Conservation (phyloP, 2,329 filamentous ascomycete species). For the Arthrobotrys megalospora region DNA sequence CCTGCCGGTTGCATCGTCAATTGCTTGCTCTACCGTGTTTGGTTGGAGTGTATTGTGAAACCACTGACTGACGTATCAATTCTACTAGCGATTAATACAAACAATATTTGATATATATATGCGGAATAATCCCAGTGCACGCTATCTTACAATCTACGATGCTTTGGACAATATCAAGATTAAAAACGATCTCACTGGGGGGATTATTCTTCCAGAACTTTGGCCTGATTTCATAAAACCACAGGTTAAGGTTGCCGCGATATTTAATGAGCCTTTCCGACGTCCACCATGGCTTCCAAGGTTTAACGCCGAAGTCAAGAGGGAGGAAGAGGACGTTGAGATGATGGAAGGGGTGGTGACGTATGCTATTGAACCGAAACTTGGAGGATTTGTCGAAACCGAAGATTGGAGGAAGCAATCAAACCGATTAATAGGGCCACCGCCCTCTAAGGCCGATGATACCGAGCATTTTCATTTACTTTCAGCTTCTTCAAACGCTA, state of each 20-base stretch:
- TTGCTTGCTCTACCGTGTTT: conserved; percentile 31
- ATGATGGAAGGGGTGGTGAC: conserved; percentile 51
- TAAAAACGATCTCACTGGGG: conserved; percentile 43
- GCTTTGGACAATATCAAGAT: conserved; percentile 45
- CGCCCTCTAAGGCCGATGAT: conserved; percentile 33
- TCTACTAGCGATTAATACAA: conserved; percentile 55
- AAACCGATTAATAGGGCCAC: conserved; percentile 35
- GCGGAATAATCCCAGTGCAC: conserved; percentile 41
- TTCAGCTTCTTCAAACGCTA: conserved; percentile 9
- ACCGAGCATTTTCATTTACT: conserved; percentile 23
- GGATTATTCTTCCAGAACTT: conserved; percentile 53
- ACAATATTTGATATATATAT: conserved; percentile 53
- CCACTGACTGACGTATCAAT: conserved; percentile 46
- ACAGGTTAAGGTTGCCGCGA: conserved; percentile 46
- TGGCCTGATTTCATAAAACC: conserved; percentile 57
- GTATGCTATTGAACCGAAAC: conserved; percentile 38
- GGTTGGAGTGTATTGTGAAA: conserved; percentile 47
- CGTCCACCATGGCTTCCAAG: conserved; percentile 38
- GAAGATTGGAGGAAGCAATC: conserved; percentile 40
- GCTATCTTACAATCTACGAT: conserved; percentile 35
- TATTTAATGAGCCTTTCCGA: conserved; percentile 40
- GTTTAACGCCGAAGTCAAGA: conserved; percentile 4
- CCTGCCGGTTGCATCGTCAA: neutral
- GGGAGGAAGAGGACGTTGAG: conserved; percentile 44
- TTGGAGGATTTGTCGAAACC: conserved; percentile 46